Conservation (phyloP, 768 basidiomycete genomes). For the Rhodotorula kratochvilovae region DNA sequence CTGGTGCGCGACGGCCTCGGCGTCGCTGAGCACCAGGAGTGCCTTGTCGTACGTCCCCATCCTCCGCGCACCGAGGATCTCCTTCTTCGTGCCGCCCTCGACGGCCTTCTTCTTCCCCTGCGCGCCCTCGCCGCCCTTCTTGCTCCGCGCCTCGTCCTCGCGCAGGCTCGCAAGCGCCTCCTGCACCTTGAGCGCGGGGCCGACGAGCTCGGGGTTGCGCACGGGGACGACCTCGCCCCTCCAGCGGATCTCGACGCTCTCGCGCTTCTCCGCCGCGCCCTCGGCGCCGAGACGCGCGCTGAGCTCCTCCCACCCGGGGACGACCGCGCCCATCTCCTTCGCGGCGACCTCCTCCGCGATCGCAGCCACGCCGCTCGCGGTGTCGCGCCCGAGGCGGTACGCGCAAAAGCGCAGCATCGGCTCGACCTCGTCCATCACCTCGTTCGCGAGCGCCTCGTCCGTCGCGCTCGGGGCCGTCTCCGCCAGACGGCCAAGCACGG, state of each 20-base stretch:
- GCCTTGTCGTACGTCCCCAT: slow-evolving; percentile 85
- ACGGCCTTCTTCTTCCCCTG: slow-evolving; percentile 44
- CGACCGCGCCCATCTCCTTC: slow-evolving; percentile 58
- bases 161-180: slow-evolving; percentile 64
- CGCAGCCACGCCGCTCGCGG: slow-evolving; percentile 62
- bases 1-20: slow-evolving; percentile 75
- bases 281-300: slow-evolving; percentile 49
- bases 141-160: slow-evolving; percentile 10
- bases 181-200: slow-evolving; percentile 74
- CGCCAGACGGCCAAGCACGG: slow-evolving; percentile 66
- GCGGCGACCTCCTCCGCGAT: slow-evolving; percentile 56
- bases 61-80: slow-evolving; percentile 54
- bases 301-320: slow-evolving; percentile 59
- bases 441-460: slow-evolving; percentile 78
- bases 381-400: slow-evolving; percentile 63
- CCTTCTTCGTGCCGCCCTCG: slow-evolving; percentile 43
- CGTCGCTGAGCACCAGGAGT: slow-evolving; percentile 78
- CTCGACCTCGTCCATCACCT: slow-evolving; percentile 79
- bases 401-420: slow-evolving; percentile 90
- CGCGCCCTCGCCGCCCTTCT: slow-evolving; percentile 30
- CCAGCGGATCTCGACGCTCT: slow-evolving; percentile 55
- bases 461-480: slow-evolving; percentile 56
- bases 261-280: slow-evolving; percentile 42
- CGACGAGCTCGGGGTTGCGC: slow-evolving; percentile 84
- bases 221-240: slow-evolving; percentile 71